Evolutionary conservation across 495 filamentous ascomycete genomes (phyloP).

Genomic region (Achaetomiella virescens): DNA sequence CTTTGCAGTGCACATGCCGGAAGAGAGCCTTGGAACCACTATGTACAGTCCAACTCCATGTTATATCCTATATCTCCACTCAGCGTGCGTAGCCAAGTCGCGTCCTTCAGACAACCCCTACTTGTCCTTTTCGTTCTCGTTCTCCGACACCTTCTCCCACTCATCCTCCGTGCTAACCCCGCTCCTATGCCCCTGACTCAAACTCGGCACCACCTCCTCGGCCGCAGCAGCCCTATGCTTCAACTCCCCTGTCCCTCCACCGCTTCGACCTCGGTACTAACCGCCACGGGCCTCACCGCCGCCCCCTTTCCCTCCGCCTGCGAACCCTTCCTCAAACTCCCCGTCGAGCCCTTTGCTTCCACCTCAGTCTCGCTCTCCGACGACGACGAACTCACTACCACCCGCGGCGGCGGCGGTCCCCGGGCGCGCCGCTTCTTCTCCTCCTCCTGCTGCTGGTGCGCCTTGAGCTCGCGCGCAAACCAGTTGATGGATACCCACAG

Average conservation of each 20-base stretch:
- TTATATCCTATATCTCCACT: neutral
- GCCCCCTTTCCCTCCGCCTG: neutral
- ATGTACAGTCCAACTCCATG: neutral
- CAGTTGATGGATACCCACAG: constrained; percentile 95
- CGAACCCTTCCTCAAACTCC: constrained; percentile 18
- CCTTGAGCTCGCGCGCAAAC: constrained; percentile 78
- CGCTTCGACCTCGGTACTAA: constrained; percentile 35
- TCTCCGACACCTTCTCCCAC: constrained; percentile 55
- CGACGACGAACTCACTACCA: constrained; percentile 12
- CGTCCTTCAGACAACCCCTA: constrained; percentile 6
- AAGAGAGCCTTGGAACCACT: neutral
- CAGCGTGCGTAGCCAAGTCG: neutral
- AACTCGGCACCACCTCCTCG: constrained; percentile 11
- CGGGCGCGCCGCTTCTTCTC: constrained; percentile 45
- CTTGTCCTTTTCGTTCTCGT: constrained; percentile 49
- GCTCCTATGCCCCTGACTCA: constrained; percentile 35
- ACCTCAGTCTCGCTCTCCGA: constrained; percentile 48
- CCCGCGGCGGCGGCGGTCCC: constrained; percentile 19
- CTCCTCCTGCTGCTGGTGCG: constrained; percentile 58
- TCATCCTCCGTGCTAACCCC: constrained; percentile 53
- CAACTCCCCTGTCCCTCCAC: constrained; percentile 34
- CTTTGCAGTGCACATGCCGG: neutral
- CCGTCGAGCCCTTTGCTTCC: constrained; percentile 33
- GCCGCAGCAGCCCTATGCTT: constrained; percentile 28
- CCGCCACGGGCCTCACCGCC: constrained; percentile 16